These are phyloP conservation scores for Picochlorum sp. DNA, from an alignment of 139 green algal species.

Conservation along the genomic window DNA sequence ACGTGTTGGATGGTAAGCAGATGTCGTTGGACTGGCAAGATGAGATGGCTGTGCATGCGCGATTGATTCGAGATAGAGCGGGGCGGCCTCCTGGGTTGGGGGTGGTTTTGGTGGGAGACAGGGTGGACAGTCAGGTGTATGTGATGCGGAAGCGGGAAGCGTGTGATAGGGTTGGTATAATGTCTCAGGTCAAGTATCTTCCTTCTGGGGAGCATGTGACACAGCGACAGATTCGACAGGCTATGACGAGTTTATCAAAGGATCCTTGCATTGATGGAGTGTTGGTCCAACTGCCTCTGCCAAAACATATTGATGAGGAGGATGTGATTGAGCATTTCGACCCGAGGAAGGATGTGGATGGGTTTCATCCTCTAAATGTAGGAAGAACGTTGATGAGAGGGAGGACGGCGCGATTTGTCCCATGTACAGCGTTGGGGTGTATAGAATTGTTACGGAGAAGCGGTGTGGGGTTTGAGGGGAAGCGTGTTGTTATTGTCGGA, in stretches of 20 bases:
- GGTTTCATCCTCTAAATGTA: slow-evolving; percentile 94
- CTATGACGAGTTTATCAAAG: slow-evolving; percentile 63
- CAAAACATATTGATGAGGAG: slow-evolving; percentile 85
- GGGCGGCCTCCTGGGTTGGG: slow-evolving; percentile 62
- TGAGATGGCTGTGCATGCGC: slow-evolving; percentile 35
- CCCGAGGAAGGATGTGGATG: slow-evolving; percentile 91
- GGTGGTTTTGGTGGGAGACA: slow-evolving; percentile 84
- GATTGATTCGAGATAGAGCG: slow-evolving; percentile 12
- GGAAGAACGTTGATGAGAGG: slow-evolving; percentile 40
- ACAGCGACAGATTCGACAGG: slow-evolving; percentile 27
- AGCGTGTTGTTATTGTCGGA: slow-evolving; percentile 77
- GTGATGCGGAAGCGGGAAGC: slow-evolving; percentile 86
- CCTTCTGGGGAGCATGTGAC: slow-evolving; percentile 21
- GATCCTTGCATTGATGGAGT: slow-evolving; percentile 87
- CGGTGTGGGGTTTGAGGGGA: slow-evolving; percentile 40
- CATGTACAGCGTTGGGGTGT: slow-evolving; percentile 65
- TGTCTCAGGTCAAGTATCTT: slow-evolving; percentile 24
- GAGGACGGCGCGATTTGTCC: slow-evolving; percentile 43
- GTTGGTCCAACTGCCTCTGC: slow-evolving; percentile 94
- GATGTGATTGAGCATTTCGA: slow-evolving; percentile 69
- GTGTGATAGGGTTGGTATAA: slow-evolving; percentile 45
- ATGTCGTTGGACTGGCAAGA: slow-evolving; percentile 14
- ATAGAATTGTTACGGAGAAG: slow-evolving; percentile 50
- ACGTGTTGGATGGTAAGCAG: slow-evolving; percentile 13
- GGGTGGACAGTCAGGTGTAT: slow-evolving; percentile 88